A percentile compares a stretch with the other conserved stretches of the same genome.
phyloP scores from a whole-genome alignment of 139 green algal species.

The Zygnema circumcarinatum region DNA sequence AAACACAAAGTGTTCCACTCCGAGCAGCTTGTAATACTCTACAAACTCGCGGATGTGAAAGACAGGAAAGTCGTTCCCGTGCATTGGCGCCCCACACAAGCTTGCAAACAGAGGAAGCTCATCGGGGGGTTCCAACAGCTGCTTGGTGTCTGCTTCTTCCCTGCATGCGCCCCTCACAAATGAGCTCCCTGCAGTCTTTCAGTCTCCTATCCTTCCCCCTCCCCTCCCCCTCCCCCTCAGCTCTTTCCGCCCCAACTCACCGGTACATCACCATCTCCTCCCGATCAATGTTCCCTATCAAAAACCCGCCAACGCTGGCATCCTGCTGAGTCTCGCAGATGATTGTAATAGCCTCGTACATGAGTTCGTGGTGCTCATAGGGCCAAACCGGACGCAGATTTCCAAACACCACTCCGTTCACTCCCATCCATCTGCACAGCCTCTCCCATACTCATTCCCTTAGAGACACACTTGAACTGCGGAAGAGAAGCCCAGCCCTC shows the following conservation, averaged over 20 bases:
- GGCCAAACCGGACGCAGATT: not conserved
- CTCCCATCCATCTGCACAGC: not conserved
- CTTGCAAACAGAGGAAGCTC: not conserved
- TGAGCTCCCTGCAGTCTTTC: too few species aligned
- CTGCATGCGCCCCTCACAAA: not conserved
- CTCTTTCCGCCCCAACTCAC: too few species aligned
- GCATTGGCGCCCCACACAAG: not conserved
- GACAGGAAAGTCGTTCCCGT: not conserved
- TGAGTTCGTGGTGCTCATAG: not conserved
- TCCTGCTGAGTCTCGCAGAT: not conserved
- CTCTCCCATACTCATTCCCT: not conserved
- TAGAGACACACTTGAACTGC: not conserved
- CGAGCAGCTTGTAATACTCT: constrained; percentile 9
- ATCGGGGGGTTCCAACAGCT: not conserved
- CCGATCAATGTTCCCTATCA: not conserved
- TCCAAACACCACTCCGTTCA: not conserved
- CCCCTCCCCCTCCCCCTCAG: too few species aligned
- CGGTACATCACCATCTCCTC: not conserved
- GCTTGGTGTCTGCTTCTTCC: not conserved
- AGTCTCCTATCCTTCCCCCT: too few species aligned
- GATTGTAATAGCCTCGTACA: not conserved
- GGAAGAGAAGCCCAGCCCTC: not conserved
- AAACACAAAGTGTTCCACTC: constrained; percentile 11
- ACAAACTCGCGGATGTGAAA: constrained; percentile 13
- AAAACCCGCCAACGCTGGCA: not conserved